phyloP scores from a whole-genome alignment of 176 grass and related monocot species.

The Carex kokanica region DNA sequence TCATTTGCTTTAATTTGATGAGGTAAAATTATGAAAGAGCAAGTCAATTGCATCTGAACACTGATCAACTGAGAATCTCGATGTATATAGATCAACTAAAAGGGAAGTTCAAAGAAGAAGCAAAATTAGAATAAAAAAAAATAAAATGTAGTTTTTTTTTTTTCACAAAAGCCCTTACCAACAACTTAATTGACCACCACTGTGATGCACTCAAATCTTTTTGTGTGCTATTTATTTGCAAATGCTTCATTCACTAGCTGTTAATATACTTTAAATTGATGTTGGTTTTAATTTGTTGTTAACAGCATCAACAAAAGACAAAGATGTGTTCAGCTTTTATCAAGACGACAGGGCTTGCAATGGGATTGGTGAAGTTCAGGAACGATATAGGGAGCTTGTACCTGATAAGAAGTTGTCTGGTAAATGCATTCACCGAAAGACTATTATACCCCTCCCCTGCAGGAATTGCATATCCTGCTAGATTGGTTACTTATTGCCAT shows the following conservation, averaged over 20 bases:
- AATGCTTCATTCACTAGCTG: not conserved
- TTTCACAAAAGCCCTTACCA: not conserved
- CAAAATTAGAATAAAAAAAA: not conserved
- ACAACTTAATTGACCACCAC: not conserved
- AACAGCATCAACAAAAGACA: slow-evolving; percentile 47
- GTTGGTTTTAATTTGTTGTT: not conserved
- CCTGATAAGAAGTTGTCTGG: slow-evolving; percentile 38
- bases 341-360: slow-evolving; percentile 22
- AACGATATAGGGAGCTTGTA: slow-evolving; percentile 47
- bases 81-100: not conserved
- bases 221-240: not conserved
- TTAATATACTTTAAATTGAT: slow-evolving; percentile 1
- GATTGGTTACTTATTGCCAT: not conserved
- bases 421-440: slow-evolving; percentile 17
- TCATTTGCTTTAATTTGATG: not conserved
- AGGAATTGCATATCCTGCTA: not conserved
- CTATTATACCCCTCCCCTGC: not conserved
- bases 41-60: not conserved
- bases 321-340: slow-evolving; percentile 53
- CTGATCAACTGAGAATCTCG: not conserved
- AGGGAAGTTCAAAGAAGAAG: not conserved
- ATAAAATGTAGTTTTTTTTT: not conserved
- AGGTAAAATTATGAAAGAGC: not conserved
- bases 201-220: not conserved
- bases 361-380: slow-evolving; percentile 34